phyloP scores from a whole-genome alignment of 1,139 yeast genomes.

The Debaryomyces sp. region DNA sequence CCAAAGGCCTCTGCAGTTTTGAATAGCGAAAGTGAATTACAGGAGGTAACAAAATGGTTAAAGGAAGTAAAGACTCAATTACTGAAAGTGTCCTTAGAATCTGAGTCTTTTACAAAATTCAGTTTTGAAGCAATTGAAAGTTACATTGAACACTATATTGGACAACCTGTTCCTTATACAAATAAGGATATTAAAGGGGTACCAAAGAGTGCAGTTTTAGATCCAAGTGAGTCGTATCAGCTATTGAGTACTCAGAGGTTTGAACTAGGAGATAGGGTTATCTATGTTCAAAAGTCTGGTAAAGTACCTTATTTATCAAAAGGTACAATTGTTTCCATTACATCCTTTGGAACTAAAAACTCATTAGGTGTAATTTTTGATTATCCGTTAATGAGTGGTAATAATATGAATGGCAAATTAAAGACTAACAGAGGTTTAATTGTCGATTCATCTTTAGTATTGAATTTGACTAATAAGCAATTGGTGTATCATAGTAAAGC shows the following conservation, averaged over 20 bases:
- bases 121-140: constrained; percentile 72
- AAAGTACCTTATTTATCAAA: constrained; percentile 85
- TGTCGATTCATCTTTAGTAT: constrained; percentile 77
- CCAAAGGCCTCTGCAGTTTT: constrained; percentile 29
- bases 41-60: constrained; percentile 58
- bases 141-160: constrained; percentile 52
- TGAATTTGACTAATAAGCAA: constrained; percentile 76
- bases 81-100: constrained; percentile 69
- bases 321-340: constrained; percentile 89
- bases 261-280: constrained; percentile 85
- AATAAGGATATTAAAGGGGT: constrained; percentile 73
- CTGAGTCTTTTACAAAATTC: constrained; percentile 74
- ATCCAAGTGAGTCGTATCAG: constrained; percentile 74
- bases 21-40: constrained; percentile 32
- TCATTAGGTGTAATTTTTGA: constrained; percentile 82
- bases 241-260: constrained; percentile 76
- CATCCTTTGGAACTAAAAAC: constrained; percentile 60
- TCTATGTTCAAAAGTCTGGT: constrained; percentile 84
- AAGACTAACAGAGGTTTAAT: constrained; percentile 79
- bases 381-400: constrained; percentile 78
- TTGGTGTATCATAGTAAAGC: constrained; percentile 76
- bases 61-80: constrained; percentile 57
- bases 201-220: constrained; percentile 81
- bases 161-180: constrained; percentile 43
- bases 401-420: constrained; percentile 75